A percentile compares a stretch with the other conserved stretches of the same genome.
Evolutionary conservation across 2,329 filamentous ascomycete genomes (phyloP).

Genomic region (Cryphonectria radicalis): DNA sequence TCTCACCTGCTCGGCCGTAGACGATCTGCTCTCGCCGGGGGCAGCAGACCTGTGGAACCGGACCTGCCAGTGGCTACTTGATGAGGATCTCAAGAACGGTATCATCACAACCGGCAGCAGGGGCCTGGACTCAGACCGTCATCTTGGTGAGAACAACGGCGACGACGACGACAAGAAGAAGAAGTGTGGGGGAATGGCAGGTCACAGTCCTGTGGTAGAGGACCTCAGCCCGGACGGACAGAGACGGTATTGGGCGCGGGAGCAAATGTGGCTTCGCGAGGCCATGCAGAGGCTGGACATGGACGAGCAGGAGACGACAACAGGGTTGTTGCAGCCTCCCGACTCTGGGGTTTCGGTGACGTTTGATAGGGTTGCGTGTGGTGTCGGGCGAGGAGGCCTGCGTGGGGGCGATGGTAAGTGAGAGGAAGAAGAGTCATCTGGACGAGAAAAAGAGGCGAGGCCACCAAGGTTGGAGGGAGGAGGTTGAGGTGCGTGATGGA

Average conservation of each 20-base stretch:
- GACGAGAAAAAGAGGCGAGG: not conserved
- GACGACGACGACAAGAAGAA: not conserved
- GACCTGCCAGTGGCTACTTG: slow-evolving; percentile 14
- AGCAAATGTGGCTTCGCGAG: slow-evolving; percentile 19
- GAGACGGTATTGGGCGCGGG: slow-evolving; percentile 18
- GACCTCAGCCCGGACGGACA: slow-evolving; percentile 17
- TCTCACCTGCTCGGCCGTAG: slow-evolving; percentile 3
- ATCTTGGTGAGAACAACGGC: not conserved
- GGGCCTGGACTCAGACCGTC: not conserved
- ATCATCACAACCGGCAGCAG: not conserved
- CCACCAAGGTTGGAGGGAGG: not conserved
- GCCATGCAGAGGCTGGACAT: slow-evolving; percentile 15
- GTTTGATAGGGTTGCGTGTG: slow-evolving; percentile 3
- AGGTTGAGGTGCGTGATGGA: not conserved
- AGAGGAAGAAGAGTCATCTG: not conserved
- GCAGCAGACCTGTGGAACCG: slow-evolving; percentile 22
- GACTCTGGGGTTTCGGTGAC: slow-evolving; percentile 4
- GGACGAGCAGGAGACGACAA: not conserved
- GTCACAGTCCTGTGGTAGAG: slow-evolving; percentile 10
- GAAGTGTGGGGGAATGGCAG: not conserved
- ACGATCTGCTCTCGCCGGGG: slow-evolving; percentile 10
- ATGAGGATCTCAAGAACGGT: not conserved
- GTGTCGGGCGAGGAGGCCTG: not conserved
- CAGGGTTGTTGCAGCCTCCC: not conserved
- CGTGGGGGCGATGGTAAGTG: slow-evolving; percentile 1